A percentile compares a stretch with the other conserved stretches of the same genome.
Evolutionary conservation across 1,139 yeast genomes (phyloP).

Genomic region (Pichia sp.): DNA sequence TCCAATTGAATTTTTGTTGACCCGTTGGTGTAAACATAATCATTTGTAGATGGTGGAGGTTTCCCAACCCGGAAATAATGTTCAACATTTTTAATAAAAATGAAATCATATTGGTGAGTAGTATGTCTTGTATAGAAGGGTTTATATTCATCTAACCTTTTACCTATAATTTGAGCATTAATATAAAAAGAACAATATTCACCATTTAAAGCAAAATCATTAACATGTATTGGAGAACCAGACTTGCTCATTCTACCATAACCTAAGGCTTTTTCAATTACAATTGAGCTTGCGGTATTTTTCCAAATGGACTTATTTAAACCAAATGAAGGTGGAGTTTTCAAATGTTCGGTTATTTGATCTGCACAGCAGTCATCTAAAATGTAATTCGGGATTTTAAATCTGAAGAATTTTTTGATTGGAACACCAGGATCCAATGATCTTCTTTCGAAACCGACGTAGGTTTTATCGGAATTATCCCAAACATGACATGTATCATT

Average conservation of each 20-base stretch:
- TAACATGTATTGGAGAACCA: slow-evolving; percentile 31
- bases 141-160: slow-evolving; percentile 17
- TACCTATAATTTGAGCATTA: slow-evolving; percentile 24
- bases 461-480: slow-evolving; percentile 37
- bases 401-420: slow-evolving; percentile 37
- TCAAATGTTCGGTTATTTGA: slow-evolving; percentile 42
- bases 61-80: slow-evolving; percentile 20
- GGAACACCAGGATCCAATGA: slow-evolving; percentile 5
- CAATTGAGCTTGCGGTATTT: slow-evolving; percentile 11
- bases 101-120: slow-evolving; percentile 19
- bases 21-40: slow-evolving; percentile 7
- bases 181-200: slow-evolving; percentile 23
- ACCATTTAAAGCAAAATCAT: slow-evolving; percentile 25
- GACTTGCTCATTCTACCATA: slow-evolving; percentile 33
- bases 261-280: slow-evolving; percentile 28
- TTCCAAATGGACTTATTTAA: slow-evolving; percentile 31
- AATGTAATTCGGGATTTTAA: slow-evolving; percentile 52
- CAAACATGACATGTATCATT: not conserved
- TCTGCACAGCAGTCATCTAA: slow-evolving; percentile 55
- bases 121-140: slow-evolving; percentile 14
- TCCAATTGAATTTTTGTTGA: slow-evolving; percentile 16
- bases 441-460: slow-evolving; percentile 37
- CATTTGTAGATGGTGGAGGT: slow-evolving; percentile 3
- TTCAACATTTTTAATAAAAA: slow-evolving; percentile 18
- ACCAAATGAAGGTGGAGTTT: slow-evolving; percentile 65